These are phyloP conservation scores for Trifolium repens DNA, from an alignment of 306 rosid species.

Conservation along the genomic window DNA sequence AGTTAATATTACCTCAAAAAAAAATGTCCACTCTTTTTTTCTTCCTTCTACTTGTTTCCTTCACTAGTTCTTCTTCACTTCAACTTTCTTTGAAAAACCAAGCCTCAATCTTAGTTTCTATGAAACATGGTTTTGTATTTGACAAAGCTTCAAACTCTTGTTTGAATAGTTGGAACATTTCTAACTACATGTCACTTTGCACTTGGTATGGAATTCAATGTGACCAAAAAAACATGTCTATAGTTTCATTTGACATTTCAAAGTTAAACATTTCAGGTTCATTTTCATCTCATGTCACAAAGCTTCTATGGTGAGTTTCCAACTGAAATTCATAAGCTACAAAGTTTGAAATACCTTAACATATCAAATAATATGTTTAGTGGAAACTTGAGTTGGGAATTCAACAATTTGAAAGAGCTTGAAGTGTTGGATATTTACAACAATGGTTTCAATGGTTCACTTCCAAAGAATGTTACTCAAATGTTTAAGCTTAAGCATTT, in stretches of 20 bases:
- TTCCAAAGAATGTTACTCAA: slow-evolving; percentile 60
- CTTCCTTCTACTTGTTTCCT: slow-evolving; percentile 33
- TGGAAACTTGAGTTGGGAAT: slow-evolving; percentile 64
- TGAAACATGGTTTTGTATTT: slow-evolving; percentile 55
- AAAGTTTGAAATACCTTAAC: slow-evolving; percentile 63
- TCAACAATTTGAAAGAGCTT: slow-evolving; percentile 50
- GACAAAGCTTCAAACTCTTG: slow-evolving; percentile 44
- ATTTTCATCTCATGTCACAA: slow-evolving; percentile 61
- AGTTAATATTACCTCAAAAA: neutral
- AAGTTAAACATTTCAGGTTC: slow-evolving; percentile 64
- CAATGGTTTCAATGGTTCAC: slow-evolving; percentile 70
- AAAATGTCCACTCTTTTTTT: slow-evolving; percentile 43
- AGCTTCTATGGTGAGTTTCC: slow-evolving; percentile 61
- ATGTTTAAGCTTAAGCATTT: slow-evolving; percentile 53
- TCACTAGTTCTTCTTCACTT: slow-evolving; percentile 47
- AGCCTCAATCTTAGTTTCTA: slow-evolving; percentile 73
- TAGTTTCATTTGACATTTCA: slow-evolving; percentile 71
- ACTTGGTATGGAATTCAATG: slow-evolving; percentile 75
- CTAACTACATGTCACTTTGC: slow-evolving; percentile 65
- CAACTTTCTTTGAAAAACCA: slow-evolving; percentile 58
- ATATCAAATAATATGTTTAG: slow-evolving; percentile 73
- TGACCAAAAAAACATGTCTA: slow-evolving; percentile 47
- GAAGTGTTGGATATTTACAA: slow-evolving; percentile 60
- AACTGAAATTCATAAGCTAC: slow-evolving; percentile 49
- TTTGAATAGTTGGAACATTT: slow-evolving; percentile 57